A percentile compares a stretch with the other conserved stretches of the same genome.
Conservation (phyloP, 352 stramenopile genomes). For the Blastocystis sp. region DNA sequence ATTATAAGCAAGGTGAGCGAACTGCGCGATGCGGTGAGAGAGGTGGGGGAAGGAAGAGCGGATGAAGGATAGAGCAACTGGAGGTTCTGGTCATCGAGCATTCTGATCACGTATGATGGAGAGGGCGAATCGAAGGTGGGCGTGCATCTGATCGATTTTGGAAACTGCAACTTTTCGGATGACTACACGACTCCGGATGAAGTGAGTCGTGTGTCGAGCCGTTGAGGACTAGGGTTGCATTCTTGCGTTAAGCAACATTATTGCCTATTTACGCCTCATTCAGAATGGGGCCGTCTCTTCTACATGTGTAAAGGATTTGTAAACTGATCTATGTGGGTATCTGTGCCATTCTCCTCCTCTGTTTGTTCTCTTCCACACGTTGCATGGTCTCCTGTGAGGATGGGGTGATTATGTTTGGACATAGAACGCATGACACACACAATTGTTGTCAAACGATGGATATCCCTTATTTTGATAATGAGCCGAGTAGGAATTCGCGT, state of each 20-base stretch:
- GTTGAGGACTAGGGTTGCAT: not conserved
- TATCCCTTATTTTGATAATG: conserved; percentile 17
- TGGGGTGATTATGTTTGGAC: too few relatives aligned
- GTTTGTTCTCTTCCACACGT: not conserved
- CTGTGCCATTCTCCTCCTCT: not conserved
- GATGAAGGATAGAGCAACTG: conserved; percentile 17
- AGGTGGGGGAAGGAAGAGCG: not conserved
- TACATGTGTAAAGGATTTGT: not conserved
- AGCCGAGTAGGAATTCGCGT: not conserved
- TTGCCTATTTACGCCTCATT: not conserved
- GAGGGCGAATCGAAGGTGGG: not conserved
- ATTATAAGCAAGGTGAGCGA: conserved; percentile 15
- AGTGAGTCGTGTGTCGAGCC: not conserved
- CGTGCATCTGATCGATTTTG: conserved; percentile 55
- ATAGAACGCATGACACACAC: too few relatives aligned
- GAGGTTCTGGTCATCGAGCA: conserved; percentile 59
- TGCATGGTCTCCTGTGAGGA: not conserved
- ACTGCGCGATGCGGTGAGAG: conserved; percentile 15
- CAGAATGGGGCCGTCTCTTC: not conserved
- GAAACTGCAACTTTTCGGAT: conserved; percentile 49
- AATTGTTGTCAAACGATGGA: not conserved
- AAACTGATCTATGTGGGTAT: not conserved
- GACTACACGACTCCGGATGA: conserved; percentile 33
- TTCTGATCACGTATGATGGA: conserved; percentile 18
- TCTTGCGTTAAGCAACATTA: not conserved